Conservation (phyloP, 1,139 yeast genomes). For the Geotrichum cucujoidarum region DNA sequence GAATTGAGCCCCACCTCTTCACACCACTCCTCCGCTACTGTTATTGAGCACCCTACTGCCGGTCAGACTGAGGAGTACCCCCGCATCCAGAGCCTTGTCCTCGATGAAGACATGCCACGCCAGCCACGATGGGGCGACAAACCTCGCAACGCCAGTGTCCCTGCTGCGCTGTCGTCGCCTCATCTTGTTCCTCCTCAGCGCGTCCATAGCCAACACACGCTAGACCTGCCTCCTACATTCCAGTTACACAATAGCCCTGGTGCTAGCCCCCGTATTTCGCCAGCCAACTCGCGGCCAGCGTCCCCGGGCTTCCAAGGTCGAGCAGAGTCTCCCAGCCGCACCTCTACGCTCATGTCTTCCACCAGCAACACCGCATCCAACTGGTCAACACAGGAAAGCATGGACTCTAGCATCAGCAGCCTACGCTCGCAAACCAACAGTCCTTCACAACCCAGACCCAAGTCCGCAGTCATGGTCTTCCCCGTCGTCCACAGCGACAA, state of each 20-base stretch:
- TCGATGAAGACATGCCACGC: neutral
- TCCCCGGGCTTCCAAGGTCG: neutral
- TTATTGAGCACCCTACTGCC: neutral
- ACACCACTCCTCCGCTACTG: neutral
- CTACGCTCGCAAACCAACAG: slow-evolving; percentile 1
- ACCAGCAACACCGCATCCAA: neutral
- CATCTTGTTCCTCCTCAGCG: neutral
- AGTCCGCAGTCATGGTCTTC: slow-evolving; percentile 3
- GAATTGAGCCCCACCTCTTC: neutral
- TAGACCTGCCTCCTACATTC: neutral
- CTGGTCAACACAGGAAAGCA: neutral
- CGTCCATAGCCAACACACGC: too few species aligned
- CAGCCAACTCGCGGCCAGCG: neutral
- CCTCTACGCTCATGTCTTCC: neutral
- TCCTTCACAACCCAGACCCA: neutral
- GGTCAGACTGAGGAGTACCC: too few species aligned
- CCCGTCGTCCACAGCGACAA: slow-evolving; percentile 1
- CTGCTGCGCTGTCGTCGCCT: neutral
- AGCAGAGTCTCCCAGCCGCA: neutral
- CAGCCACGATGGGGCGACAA: neutral
- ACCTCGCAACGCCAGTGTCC: neutral
- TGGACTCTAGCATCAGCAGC: neutral
- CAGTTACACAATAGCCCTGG: neutral
- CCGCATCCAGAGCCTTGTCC: neutral
- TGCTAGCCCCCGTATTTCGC: neutral